These are phyloP conservation scores for Phoma sp. DNA, from an alignment of 2,329 filamentous ascomycete species.

Conservation along the genomic window DNA sequence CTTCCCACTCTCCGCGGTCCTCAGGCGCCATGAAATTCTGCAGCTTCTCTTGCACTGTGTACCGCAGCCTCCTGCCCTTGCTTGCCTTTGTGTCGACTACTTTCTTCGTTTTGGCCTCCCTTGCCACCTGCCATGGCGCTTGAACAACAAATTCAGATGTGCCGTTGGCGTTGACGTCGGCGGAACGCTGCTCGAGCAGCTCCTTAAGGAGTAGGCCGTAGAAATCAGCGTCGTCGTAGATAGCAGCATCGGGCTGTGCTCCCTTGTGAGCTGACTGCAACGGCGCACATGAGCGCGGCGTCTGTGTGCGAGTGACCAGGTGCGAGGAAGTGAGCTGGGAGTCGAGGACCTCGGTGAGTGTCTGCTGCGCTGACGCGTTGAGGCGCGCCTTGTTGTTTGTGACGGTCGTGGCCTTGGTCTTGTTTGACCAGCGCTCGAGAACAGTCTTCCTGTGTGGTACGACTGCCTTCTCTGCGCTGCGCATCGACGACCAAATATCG, in stretches of 20 bases:
- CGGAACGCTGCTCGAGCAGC: conserved; percentile 85
- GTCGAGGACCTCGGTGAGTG: conserved; percentile 70
- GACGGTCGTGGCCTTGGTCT: conserved; percentile 69
- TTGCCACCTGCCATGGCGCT: conserved; percentile 66
- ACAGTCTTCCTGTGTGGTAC: conserved; percentile 69
- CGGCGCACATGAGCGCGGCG: conserved; percentile 78
- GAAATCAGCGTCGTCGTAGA: conserved; percentile 95
- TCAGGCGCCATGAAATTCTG: conserved; percentile 98
- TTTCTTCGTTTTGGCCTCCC: conserved; percentile 83
- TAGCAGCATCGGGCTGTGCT: conserved; percentile 47
- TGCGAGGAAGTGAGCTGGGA: conserved; percentile 73
- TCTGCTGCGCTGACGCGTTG: conserved; percentile 63
- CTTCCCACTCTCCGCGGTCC: conserved; percentile 79
- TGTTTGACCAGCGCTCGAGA: conserved; percentile 89
- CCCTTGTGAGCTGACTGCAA: conserved; percentile 60
- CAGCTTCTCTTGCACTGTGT: conserved; percentile 94
- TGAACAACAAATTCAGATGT: conserved; percentile 57
- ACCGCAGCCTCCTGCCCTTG: conserved; percentile 92
- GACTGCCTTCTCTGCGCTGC: conserved; percentile 66
- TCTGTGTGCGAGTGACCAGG: conserved; percentile 70
- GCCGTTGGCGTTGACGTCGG: conserved; percentile 58
- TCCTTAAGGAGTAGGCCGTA: conserved; percentile 93
- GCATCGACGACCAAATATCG: conserved; percentile 75
- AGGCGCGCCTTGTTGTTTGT: conserved; percentile 62
- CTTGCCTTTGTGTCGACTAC: conserved; percentile 91